Conservation (phyloP, 148 eudicot species). For the Salicornia ramosissima region DNA sequence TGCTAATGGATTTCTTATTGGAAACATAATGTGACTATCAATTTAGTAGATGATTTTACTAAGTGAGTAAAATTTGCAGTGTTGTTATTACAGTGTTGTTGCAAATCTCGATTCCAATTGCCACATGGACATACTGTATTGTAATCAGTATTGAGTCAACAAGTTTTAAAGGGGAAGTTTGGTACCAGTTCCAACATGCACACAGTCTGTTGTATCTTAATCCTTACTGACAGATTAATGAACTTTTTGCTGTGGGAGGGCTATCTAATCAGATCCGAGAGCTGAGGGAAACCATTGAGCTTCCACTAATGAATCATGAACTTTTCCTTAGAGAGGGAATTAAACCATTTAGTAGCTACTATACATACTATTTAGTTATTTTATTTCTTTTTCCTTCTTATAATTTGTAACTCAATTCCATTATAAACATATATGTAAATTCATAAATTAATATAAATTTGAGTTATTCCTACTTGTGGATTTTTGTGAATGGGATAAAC, state of each 20-base stretch:
- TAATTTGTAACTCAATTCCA: too few species aligned
- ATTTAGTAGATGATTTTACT: slow-evolving; percentile 91
- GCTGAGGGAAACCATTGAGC: slow-evolving; percentile 90
- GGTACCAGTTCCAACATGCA: background rate
- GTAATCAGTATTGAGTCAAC: too few species aligned
- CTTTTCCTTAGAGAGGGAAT: slow-evolving; percentile 95
- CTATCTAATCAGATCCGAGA: slow-evolving; percentile 94
- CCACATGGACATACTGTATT: too few species aligned
- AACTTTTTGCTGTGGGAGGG: slow-evolving; percentile 71
- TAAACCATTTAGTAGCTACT: too few species aligned
- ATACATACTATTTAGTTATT: too few species aligned
- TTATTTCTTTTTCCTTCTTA: too few species aligned
- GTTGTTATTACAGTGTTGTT: too few species aligned
- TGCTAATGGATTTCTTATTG: slow-evolving; percentile 80
- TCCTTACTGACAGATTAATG: background rate
- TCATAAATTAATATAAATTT: too few species aligned
- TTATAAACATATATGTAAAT: too few species aligned
- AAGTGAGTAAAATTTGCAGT: slow-evolving; percentile 37
- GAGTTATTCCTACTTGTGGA: too few species aligned
- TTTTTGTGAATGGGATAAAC: too few species aligned
- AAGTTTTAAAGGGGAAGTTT: background rate
- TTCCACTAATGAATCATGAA: slow-evolving; percentile 97
- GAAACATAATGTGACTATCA: slow-evolving; percentile 93
- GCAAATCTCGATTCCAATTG: too few species aligned
- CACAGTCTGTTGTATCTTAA: background rate